A percentile compares a stretch with the other conserved stretches of the same genome.
These are phyloP conservation scores for Leishmania major DNA, from an alignment of 208 protist species.

Conservation along the genomic window DNA sequence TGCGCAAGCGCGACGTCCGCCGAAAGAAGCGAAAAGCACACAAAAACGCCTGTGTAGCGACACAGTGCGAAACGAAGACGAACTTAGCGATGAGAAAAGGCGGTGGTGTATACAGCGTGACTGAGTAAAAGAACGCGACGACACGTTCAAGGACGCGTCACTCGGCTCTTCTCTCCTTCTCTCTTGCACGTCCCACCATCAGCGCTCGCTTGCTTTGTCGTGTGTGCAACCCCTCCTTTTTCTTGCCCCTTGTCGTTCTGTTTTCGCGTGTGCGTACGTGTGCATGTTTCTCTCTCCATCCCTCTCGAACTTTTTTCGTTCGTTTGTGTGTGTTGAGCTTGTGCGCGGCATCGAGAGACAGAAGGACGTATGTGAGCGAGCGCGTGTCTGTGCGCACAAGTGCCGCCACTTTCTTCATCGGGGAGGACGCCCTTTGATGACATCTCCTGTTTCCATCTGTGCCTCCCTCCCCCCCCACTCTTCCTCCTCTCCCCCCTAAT, in stretches of 20 bases:
- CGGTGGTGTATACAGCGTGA: background rate
- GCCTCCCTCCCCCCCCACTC: background rate
- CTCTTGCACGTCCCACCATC: background rate
- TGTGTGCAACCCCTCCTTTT: background rate
- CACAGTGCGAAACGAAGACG: background rate
- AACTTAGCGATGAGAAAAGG: background rate
- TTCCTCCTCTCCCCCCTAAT: background rate
- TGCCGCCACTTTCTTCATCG: background rate
- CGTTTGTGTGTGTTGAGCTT: background rate
- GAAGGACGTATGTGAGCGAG: background rate
- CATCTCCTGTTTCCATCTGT: background rate
- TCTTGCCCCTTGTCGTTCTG: background rate
- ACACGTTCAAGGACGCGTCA: background rate
- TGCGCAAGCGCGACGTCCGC: background rate
- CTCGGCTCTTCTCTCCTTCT: background rate
- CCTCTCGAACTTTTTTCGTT: background rate
- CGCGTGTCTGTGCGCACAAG: background rate
- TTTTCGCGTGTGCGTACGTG: no score
- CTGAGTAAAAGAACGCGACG: background rate
- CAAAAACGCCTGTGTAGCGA: background rate
- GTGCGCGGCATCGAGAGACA: background rate
- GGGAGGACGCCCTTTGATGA: background rate
- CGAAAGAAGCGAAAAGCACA: background rate
- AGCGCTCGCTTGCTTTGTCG: no score
- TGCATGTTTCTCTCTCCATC: no score